Base-by-base conservation (phyloP, 768 basidiomycete species). In the Tylopilus sp. region DNA sequence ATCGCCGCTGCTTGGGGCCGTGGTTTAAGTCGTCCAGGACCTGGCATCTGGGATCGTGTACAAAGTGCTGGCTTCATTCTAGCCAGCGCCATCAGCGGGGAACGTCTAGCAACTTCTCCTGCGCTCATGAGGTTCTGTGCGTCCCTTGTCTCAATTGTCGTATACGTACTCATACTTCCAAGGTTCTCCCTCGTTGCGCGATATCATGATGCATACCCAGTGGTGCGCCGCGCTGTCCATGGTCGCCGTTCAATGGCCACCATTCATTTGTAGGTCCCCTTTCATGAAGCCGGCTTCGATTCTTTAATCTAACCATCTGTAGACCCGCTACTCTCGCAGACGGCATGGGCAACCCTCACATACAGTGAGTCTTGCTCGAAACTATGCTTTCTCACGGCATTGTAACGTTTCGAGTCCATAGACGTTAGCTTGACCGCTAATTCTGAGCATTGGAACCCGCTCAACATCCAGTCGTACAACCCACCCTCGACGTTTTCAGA, bases 211-310 rank as follows among this genome's bases (percentile, higher is more conserved):
- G 69, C 92, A 95, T 63, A 89, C 94, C 0, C 94, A 97, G 60
- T 98, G 90, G 88, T 91, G 88, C 67, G 81, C 91, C 36, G 81
- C 86, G 29, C 75, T 99, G 14, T 85, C 84, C 29, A 95, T 97
- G 89, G 85, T 98, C 49, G 92, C 96, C 30, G 92, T 98, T 21
- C 80, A 91, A 66, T 99, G 96, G 96, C 96, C 97, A 0, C 76
- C 78, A 16, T 98, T 95, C 69, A 80, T 87, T 55, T 98, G 94
- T 94, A 62, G 59, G 88, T 79, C 34, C 36, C 41, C 17, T 24
- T 42, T 31, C 46, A 10, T 24, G 29, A 11, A 29, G 14, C 4
- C 14, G 14, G 21, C 31, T 42, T 51, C 54, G 37, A 49, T 61
- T 19, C 52, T 56, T 63, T 64, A 46, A 59, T 57, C 21, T 38